These are phyloP conservation scores for Sarocladiaceae sp. DNA, from an alignment of 2,329 filamentous ascomycete genomes.

Conservation along the genomic window DNA sequence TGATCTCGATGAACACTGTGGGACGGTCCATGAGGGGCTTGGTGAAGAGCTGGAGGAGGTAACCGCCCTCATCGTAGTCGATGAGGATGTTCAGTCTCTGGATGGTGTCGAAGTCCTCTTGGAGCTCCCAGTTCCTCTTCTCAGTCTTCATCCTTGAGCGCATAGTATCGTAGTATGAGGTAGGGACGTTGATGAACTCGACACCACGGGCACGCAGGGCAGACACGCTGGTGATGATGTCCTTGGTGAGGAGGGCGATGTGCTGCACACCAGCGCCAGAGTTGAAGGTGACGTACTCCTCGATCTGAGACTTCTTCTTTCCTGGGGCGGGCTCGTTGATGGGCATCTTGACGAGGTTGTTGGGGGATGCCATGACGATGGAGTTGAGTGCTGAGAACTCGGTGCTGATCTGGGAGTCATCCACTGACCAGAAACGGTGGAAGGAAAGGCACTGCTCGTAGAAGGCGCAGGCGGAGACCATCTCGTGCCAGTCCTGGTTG, in stretches of 20 bases:
- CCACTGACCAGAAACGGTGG: slow-evolving; percentile 96
- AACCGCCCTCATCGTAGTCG: slow-evolving; percentile 91
- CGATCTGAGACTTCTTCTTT: slow-evolving; percentile 90
- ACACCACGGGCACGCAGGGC: slow-evolving; percentile 82
- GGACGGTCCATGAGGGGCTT: slow-evolving; percentile 92
- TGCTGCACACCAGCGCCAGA: slow-evolving; percentile 88
- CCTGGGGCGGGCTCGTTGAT: slow-evolving; percentile 93
- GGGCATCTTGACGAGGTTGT: slow-evolving; percentile 92
- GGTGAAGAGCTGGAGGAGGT: slow-evolving; percentile 72
- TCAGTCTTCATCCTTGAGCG: slow-evolving; percentile 65
- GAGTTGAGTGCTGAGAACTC: slow-evolving; percentile 86
- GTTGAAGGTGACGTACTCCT: slow-evolving; percentile 91
- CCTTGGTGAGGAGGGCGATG: slow-evolving; percentile 76
- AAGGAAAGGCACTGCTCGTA: slow-evolving; percentile 89
- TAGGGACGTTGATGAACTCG: slow-evolving; percentile 86
- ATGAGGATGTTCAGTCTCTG: slow-evolving; percentile 81
- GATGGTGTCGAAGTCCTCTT: slow-evolving; percentile 76
- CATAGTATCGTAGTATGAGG: slow-evolving; percentile 82
- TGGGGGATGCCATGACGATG: slow-evolving; percentile 84
- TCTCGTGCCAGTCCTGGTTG: slow-evolving; percentile 93
- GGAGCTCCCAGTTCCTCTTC: slow-evolving; percentile 56
- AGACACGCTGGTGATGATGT: slow-evolving; percentile 75
- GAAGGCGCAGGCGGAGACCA: slow-evolving; percentile 62
- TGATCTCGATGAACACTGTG: slow-evolving; percentile 95
- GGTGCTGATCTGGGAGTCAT: slow-evolving; percentile 88